phyloP scores from a whole-genome alignment of 371 early-diverging fungal genomes.

The Lichtheimia hyalospora region DNA sequence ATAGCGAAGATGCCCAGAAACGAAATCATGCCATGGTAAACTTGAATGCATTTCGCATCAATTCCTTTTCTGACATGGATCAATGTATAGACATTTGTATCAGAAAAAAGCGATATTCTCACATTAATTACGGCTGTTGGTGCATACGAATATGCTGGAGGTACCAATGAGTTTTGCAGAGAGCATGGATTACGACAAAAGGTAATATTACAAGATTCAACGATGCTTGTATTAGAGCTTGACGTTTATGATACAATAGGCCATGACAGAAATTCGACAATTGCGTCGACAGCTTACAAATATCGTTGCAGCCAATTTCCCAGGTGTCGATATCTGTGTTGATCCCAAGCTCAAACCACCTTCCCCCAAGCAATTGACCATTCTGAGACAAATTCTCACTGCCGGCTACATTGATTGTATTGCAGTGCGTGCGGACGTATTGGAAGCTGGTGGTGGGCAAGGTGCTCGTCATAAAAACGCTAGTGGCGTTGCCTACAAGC shows the following conservation, averaged over 20 bases:
- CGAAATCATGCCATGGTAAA: conserved; percentile 10
- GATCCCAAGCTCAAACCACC: conserved; percentile 81
- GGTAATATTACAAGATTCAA: conserved; percentile 13
- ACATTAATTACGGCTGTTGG: conserved; percentile 84
- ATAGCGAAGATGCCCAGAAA: background rate
- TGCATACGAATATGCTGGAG: conserved; percentile 85
- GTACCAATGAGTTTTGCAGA: conserved; percentile 71
- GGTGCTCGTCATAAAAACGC: conserved; percentile 45
- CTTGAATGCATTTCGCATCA: background rate
- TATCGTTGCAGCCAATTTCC: conserved; percentile 71
- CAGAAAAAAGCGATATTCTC: conserved; percentile 74
- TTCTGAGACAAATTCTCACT: conserved; percentile 83
- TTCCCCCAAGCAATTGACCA: conserved; percentile 58
- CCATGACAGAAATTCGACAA: conserved; percentile 92
- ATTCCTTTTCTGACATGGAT: background rate
- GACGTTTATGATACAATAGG: conserved; percentile 25
- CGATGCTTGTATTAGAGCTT: background rate
- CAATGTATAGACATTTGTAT: conserved; percentile 7
- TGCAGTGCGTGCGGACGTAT: conserved; percentile 75
- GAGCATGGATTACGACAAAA: conserved; percentile 85
- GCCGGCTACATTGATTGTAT: conserved; percentile 92
- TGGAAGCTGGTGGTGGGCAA: conserved; percentile 58
- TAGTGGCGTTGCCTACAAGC: conserved; percentile 66
- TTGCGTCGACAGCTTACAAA: conserved; percentile 84
- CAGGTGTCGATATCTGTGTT: conserved; percentile 51